Conservation (phyloP, 1,284 basidiomycete genomes). For the Acaromyces ingoldii region DNA sequence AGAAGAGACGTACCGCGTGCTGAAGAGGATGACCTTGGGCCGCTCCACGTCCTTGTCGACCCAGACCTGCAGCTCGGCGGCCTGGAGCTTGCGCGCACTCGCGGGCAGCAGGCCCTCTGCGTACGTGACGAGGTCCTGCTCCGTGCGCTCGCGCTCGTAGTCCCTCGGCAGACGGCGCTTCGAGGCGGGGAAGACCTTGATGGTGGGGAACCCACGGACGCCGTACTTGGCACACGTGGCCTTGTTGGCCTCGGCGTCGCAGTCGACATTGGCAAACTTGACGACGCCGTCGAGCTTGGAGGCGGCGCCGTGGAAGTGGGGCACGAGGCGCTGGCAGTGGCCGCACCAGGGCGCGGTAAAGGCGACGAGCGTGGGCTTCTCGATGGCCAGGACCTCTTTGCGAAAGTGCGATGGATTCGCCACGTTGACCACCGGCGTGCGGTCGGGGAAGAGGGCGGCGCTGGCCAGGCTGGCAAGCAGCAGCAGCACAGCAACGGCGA, state of each 20-base stretch:
- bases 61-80: conserved; percentile 54
- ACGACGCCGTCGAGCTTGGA: conserved; percentile 72
- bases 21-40: conserved; percentile 46
- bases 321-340: conserved; percentile 79
- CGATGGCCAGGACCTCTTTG: conserved; percentile 41
- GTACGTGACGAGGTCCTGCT: conserved; percentile 70
- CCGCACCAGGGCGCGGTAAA: conserved; percentile 53
- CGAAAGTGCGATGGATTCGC: conserved; percentile 32
- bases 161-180: conserved; percentile 62
- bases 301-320: conserved; percentile 79
- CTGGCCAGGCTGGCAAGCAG: conserved; percentile 14
- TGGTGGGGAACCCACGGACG: conserved; percentile 87
- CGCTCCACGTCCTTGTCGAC: conserved; percentile 13
- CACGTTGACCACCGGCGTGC: conserved; percentile 36
- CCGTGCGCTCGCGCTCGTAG: conserved; percentile 71
- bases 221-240: conserved; percentile 73
- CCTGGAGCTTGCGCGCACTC: conserved; percentile 61
- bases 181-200: conserved; percentile 60
- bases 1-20: conserved; percentile 33
- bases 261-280: conserved; percentile 84
- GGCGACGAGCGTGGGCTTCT: conserved; percentile 52
- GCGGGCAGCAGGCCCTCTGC: conserved; percentile 70
- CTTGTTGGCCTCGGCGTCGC: conserved; percentile 78
- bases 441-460: conserved; percentile 38
- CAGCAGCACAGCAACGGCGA: too few species aligned